Evolutionary conservation across 371 early-diverging fungal species (phyloP), one percentile per base, ranked within the genome.

Genomic region (Gilbertella persicaria): DNA sequence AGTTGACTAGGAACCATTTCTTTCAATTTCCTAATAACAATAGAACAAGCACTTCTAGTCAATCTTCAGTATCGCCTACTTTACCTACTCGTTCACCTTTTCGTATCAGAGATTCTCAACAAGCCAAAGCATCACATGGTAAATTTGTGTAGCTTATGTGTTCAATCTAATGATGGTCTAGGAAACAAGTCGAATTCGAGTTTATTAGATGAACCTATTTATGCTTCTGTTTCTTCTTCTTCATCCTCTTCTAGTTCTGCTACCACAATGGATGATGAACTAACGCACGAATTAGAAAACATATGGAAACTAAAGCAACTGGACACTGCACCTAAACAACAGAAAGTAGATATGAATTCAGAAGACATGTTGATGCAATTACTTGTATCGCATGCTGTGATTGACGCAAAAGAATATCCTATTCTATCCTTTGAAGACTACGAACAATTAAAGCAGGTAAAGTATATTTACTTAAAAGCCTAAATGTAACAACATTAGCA

Each of bases 391-490:
- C 85, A 84, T 51, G 85, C 87, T 0, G 56, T 84, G 5, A 71
- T 86, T 25, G 87, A 86, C 58, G 74, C 87, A 8, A 69, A 71
- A 26, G 74, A 78, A 2, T 86, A 80, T 49, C 73, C 80, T 42
- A 60, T 82, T 1, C 52, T 86, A 13, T 55, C 74, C 3, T 77
- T 80, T 45, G 82, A 84, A 35, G 67, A 84, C 46, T 68, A 80
- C 5, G 82, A 81, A 13, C 58, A 58, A 9, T 41, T 84, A 21
- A 79, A 83, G 55, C 71, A 82, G 62, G 84, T 82, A 44, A 33
- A 33, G 10, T 2, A 33, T n/a, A n/a, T n/a, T n/a, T n/a, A n/a
- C n/a, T n/a, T n/a, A n/a, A n/a, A n/a, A n/a, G n/a, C n/a, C n/a
- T 38, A 21, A 25, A 25, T 13, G 17, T 2, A 42, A 29, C 9